Base-by-base conservation (phyloP, 179 eudicot species). In the Silene coronaria region DNA sequence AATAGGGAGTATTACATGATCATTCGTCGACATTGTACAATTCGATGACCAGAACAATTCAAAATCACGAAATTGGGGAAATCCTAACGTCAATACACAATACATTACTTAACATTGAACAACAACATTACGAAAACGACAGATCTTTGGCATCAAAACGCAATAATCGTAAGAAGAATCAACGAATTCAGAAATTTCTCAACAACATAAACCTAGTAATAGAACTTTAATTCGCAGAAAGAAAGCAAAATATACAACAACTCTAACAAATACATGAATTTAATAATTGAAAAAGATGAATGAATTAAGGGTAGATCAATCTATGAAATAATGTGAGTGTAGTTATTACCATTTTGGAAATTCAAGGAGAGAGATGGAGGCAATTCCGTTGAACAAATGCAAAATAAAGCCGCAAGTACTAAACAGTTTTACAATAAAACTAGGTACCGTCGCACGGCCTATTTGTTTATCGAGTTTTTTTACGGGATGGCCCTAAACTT, bases 281-380 rank as follows among this genome's bases (percentile, higher is more conserved):
- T 3, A 3, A 63, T 16, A 28, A 28, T 0, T 30, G 2, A 28
- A 32, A 14, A 64, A n/a, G n/a, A 61, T 0, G 66, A 61, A 61
- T 11, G 8, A 64, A 75, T 21, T 1, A 21, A 42, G 23, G 46
- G 24, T 17, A 55, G 21, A 21, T n/a, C 28, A 48, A 76, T 11
- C 14, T 14, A 63, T 4, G 19, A 28, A 17, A 59, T 10, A 45
- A 16, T 11, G 23, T 11, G 17, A 17, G 26, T 23, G 36, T 55
- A 11, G 8, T 5, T 28, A 24, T 19, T 71, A 77, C 80, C 80
- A 77, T 19, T 17, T 77, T 16, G 22, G 10, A 42, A 42, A 17
- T 45, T 36, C 51, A 23, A 24, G 21, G 36, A 10, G 60, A 1
- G 32, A 58, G 75, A 26, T 61, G 34, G 58, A 53, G 57, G 58